A percentile compares a stretch with the other conserved stretches of the same genome.
phyloP scores from a whole-genome alignment of 1,139 yeast species.

The Pneumocystis sp. region DNA sequence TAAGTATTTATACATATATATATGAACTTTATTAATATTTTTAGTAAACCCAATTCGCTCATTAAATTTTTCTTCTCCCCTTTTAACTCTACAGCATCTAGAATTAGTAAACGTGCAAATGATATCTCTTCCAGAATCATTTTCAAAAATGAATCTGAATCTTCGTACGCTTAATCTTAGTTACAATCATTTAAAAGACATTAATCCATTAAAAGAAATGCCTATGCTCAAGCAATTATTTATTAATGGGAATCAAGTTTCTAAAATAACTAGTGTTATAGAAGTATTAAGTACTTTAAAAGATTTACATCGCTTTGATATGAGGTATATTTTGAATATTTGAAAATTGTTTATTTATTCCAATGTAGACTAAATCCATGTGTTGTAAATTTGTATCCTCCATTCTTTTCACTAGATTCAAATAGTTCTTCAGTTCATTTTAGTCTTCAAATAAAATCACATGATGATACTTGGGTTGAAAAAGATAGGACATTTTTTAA shows the following conservation, averaged over 20 bases:
- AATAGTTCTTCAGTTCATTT: neutral
- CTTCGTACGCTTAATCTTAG: conserved; percentile 24
- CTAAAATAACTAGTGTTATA: conserved; percentile 16
- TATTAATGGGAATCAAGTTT: conserved; percentile 20
- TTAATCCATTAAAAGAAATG: conserved; percentile 19
- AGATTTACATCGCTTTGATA: conserved; percentile 20
- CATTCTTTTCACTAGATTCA: neutral
- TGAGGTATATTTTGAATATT: conserved; percentile 19
- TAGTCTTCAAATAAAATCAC: neutral
- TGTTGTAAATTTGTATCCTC: conserved; percentile 18
- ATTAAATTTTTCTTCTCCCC: conserved; percentile 19
- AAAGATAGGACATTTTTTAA: neutral
- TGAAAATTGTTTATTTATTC: conserved; percentile 16
- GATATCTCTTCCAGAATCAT: conserved; percentile 18
- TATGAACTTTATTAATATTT: conserved; percentile 19
- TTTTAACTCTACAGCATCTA: conserved; percentile 22
- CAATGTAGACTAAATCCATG: conserved; percentile 24
- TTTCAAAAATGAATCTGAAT: conserved; percentile 20
- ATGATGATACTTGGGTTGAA: neutral
- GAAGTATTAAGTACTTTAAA: conserved; percentile 17
- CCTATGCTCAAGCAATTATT: conserved; percentile 21
- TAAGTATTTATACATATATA: conserved; percentile 7
- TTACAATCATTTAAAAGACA: conserved; percentile 20
- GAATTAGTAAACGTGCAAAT: conserved; percentile 22
- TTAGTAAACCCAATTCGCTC: conserved; percentile 17